These are phyloP conservation scores for Paracamarosporium sp. DNA, from an alignment of 2,329 filamentous ascomycete species.

Conservation along the genomic window DNA sequence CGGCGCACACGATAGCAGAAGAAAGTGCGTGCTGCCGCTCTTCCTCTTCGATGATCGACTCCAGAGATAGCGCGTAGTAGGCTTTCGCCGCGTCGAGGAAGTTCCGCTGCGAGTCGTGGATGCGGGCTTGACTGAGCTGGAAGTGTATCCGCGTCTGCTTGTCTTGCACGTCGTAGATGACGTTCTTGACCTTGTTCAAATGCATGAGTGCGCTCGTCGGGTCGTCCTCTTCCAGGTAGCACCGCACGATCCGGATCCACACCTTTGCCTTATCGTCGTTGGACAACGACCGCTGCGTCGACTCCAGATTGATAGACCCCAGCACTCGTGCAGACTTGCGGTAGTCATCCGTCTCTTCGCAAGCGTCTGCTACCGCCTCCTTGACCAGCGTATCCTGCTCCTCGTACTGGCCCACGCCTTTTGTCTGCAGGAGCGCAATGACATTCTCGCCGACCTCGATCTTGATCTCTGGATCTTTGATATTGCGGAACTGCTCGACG, in stretches of 20 bases:
- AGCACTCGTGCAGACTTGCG: constrained; percentile 77
- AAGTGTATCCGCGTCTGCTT: constrained; percentile 82
- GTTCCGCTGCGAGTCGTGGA: constrained; percentile 86
- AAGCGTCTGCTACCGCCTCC: constrained; percentile 80
- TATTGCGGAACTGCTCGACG: constrained; percentile 65
- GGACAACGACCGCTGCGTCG: constrained; percentile 81
- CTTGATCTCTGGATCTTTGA: constrained; percentile 69
- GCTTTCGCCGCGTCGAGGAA: constrained; percentile 88
- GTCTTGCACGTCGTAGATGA: constrained; percentile 80
- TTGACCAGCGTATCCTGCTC: constrained; percentile 84
- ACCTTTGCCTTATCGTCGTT: constrained; percentile 82
- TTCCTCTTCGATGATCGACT: constrained; percentile 78
- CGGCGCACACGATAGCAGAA: constrained; percentile 89
- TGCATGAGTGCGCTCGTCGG: constrained; percentile 83
- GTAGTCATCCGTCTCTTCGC: constrained; percentile 84
- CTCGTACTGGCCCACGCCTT: constrained; percentile 74
- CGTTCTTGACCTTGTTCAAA: constrained; percentile 93
- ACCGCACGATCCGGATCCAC: constrained; percentile 93
- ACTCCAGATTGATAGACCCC: constrained; percentile 85
- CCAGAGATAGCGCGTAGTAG: constrained; percentile 87
- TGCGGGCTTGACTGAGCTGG: constrained; percentile 88
- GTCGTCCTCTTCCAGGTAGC: constrained; percentile 94
- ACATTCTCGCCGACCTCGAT: constrained; percentile 78
- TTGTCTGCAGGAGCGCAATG: constrained; percentile 70
- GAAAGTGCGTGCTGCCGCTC: constrained; percentile 85